phyloP scores from a whole-genome alignment of 352 stramenopile species.

The Pythium guiyangense region DNA sequence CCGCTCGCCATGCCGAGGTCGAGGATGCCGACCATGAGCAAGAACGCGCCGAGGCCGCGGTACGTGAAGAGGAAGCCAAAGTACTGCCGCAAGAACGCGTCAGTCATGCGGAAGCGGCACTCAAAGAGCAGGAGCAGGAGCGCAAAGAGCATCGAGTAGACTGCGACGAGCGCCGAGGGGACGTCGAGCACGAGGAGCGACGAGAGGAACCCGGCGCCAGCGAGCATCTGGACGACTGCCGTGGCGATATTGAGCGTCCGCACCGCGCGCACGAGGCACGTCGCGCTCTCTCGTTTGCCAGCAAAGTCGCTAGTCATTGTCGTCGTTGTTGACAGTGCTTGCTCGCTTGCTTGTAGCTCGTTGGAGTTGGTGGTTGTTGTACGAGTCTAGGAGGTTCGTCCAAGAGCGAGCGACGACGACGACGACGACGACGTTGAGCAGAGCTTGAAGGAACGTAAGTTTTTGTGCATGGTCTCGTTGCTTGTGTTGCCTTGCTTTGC shows the following conservation, averaged over 20 bases:
- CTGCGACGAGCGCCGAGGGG: conserved; percentile 34
- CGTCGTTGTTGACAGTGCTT: too few species aligned
- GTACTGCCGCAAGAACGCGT: conserved; percentile 43
- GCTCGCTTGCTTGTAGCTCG: too few species aligned
- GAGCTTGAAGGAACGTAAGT: too few species aligned
- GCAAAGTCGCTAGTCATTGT: conserved; percentile 5
- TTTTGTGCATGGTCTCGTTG: too few species aligned
- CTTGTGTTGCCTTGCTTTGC: too few species aligned
- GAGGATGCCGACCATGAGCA: conserved; percentile 58
- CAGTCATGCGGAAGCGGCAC: conserved; percentile 38
- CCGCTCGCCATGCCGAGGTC: conserved; percentile 47
- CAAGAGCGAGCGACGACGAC: too few species aligned
- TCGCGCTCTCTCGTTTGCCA: conserved; percentile 18
- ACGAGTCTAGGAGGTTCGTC: too few species aligned
- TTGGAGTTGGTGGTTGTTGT: too few species aligned
- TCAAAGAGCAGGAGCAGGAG: conserved; percentile 48
- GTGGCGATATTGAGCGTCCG: conserved; percentile 41
- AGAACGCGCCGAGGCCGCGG: conserved; percentile 38
- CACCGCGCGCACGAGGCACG: conserved; percentile 22
- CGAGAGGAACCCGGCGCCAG: conserved; percentile 37
- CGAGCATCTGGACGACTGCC: conserved; percentile 30
- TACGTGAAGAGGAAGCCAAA: conserved; percentile 63
- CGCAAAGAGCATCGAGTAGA: conserved; percentile 48
- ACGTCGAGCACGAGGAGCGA: conserved; percentile 35
- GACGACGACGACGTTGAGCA: too few species aligned